Conservation (phyloP, 2,329 filamentous ascomycete genomes). For the Cladophialophora bantiana region DNA sequence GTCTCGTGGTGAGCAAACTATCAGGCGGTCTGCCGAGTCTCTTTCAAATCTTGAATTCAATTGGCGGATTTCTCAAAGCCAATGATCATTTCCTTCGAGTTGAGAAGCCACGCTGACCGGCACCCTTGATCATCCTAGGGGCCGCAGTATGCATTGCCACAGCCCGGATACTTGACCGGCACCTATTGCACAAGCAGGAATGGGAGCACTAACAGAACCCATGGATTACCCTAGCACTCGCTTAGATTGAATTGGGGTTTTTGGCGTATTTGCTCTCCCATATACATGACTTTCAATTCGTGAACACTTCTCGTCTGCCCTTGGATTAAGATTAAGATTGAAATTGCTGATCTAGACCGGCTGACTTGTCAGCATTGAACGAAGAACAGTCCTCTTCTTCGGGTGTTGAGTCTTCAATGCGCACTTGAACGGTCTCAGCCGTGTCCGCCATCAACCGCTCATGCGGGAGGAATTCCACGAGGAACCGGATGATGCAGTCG, state of each 20-base stretch:
- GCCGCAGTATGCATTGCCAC: neutral
- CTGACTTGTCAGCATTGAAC: neutral
- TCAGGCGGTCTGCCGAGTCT: no score
- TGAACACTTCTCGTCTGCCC: neutral
- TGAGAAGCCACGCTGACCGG: neutral
- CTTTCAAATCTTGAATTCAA: no score
- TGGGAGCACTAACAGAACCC: neutral
- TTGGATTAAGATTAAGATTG: neutral
- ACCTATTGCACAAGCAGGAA: neutral
- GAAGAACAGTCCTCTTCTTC: neutral
- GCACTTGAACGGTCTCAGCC: neutral
- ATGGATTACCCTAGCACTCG: neutral
- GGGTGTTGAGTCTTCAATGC: no score
- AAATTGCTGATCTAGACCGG: neutral
- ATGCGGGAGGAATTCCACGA: neutral
- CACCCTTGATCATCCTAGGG: neutral
- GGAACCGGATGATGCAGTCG: neutral
- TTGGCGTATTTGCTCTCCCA: neutral
- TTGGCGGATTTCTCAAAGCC: no score
- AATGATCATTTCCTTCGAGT: no score
- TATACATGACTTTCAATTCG: neutral
- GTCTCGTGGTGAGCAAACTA: no score
- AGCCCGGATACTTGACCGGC: neutral
- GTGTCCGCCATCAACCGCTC: neutral
- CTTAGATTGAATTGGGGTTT: neutral